Percentiles rank a stretch among this genome's conserved stretches.
These are phyloP conservation scores for Dacryopinax primogenitus DNA, from an alignment of 768 basidiomycete genomes.

Conservation along the genomic window DNA sequence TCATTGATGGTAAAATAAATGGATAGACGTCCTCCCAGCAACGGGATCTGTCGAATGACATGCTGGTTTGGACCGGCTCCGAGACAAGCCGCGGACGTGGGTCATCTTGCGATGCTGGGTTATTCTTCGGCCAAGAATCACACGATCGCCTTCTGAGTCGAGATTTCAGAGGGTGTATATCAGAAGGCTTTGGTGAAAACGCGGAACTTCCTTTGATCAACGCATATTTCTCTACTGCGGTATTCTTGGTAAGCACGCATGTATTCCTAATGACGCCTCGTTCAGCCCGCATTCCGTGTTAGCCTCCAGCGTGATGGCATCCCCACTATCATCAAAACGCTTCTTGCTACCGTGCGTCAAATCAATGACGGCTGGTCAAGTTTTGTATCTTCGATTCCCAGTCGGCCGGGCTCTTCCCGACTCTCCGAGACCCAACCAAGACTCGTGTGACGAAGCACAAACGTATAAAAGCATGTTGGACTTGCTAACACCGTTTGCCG, in stretches of 20 bases:
- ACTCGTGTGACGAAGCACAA: no score
- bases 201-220: not conserved
- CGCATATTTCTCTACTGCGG: not conserved
- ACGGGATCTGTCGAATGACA: not conserved
- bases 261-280: not conserved
- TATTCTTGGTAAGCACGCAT: not conserved
- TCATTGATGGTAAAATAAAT: no score
- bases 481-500: not conserved
- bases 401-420: no score
- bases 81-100: not conserved
- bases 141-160: not conserved
- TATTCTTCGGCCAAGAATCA: not conserved
- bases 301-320: not conserved
- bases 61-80: not conserved
- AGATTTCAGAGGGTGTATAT: conserved; percentile 8
- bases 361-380: not conserved
- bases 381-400: not conserved
- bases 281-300: not conserved
- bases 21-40: not conserved
- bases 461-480: not conserved
- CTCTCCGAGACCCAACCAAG: no score
- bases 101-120: not conserved
- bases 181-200: not conserved
- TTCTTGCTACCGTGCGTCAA: not conserved
- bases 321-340: not conserved